Evolutionary conservation across 2,329 filamentous ascomycete species (phyloP).

Genomic region (Magnaporthiopsis incrustans): DNA sequence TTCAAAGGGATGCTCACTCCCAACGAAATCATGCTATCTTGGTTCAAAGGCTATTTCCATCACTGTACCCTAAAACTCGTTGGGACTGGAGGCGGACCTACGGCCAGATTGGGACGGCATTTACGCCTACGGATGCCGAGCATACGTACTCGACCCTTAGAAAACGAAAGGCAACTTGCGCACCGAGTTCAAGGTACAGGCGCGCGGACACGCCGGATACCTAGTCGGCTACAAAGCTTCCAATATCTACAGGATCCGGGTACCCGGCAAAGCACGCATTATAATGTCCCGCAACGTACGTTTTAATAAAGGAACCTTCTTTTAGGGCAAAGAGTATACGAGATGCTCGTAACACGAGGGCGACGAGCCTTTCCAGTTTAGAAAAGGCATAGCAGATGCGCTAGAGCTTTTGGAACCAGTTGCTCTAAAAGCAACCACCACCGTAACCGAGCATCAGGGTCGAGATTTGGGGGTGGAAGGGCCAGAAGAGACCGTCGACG

Average conservation of each 20-base stretch:
- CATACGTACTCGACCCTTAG: neutral
- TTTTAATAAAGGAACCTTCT: neutral
- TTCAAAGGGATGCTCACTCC: neutral
- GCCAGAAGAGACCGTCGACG: too few species aligned
- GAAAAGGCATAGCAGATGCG: neutral
- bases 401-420: neutral
- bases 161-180: neutral
- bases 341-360: too few species aligned
- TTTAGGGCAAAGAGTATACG: neutral
- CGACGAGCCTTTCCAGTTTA: neutral
- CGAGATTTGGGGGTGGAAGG: too few species aligned
- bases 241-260: neutral
- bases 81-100: neutral
- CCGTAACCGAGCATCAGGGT: too few species aligned
- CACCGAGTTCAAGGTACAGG: neutral
- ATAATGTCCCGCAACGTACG: neutral
- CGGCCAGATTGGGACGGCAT: neutral
- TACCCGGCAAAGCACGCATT: neutral
- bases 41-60: neutral
- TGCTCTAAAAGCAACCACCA: neutral
- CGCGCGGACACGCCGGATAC: neutral
- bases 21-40: neutral
- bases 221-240: neutral
- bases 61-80: neutral
- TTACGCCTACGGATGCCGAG: neutral